phyloP scores from a whole-genome alignment of 768 basidiomycete species.

The Amanita pallidorosea region DNA sequence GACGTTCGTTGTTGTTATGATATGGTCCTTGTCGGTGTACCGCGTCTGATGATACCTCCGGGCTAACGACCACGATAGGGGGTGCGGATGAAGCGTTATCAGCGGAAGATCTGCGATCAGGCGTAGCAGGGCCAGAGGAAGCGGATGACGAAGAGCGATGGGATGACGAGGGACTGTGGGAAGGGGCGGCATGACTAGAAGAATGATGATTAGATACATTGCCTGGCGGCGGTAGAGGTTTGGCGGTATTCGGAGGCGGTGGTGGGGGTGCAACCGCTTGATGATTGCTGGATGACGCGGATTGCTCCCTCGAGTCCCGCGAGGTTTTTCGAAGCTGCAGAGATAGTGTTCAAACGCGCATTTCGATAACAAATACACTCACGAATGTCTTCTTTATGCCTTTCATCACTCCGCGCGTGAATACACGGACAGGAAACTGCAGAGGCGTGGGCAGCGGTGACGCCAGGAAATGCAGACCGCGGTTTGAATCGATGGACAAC shows the following conservation, averaged over 20 bases:
- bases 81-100: slow-evolving; percentile 47
- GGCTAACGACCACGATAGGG: slow-evolving; percentile 80
- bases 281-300: slow-evolving; percentile 20
- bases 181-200: slow-evolving; percentile 22
- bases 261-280: slow-evolving; percentile 35
- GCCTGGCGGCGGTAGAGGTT: slow-evolving; percentile 49
- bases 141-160: slow-evolving; percentile 33
- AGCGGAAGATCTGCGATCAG: slow-evolving; percentile 51
- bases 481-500: slow-evolving; percentile 31
- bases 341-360: slow-evolving; percentile 12
- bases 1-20: slow-evolving; percentile 35
- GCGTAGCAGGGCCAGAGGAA: slow-evolving; percentile 24
- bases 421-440: slow-evolving; percentile 4
- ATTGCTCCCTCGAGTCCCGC: slow-evolving; percentile 32
- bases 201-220: slow-evolving; percentile 27
- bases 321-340: slow-evolving; percentile 57
- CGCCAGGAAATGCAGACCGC: slow-evolving; percentile 7
- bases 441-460: background rate
- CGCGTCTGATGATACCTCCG: slow-evolving; percentile 48
- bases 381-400: slow-evolving; percentile 79
- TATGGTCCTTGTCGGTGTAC: slow-evolving; percentile 28
- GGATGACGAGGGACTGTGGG: slow-evolving; percentile 30
- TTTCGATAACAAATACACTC: slow-evolving; percentile 14
- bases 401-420: slow-evolving; percentile 45
- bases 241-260: slow-evolving; percentile 54